Conservation (phyloP, 1,139 yeast genomes). For the Pichia sp. region DNA sequence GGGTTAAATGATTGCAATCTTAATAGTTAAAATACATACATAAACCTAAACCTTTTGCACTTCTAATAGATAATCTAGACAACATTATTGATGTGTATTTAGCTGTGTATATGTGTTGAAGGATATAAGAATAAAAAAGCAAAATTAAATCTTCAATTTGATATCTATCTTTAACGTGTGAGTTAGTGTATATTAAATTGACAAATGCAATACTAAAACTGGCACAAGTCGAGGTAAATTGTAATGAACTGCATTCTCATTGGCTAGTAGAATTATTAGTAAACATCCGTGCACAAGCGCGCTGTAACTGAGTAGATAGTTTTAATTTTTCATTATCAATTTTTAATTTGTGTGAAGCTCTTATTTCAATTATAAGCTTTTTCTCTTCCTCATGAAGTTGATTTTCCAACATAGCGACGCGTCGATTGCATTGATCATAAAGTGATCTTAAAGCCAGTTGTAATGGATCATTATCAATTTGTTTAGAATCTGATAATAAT, state of each 20-base stretch:
- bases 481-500: too few relatives aligned
- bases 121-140: not conserved
- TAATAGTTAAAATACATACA: constrained; percentile 24
- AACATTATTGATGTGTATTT: constrained; percentile 21
- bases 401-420: not conserved
- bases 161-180: too few relatives aligned
- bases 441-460: too few relatives aligned
- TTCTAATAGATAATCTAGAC: constrained; percentile 44
- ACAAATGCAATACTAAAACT: too few relatives aligned
- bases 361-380: not conserved
- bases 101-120: too few relatives aligned
- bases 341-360: not conserved
- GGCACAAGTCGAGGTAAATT: too few relatives aligned
- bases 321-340: not conserved
- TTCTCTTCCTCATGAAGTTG: not conserved
- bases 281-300: not conserved
- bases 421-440: not conserved
- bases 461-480: too few relatives aligned
- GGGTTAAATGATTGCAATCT: too few relatives aligned
- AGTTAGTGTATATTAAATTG: too few relatives aligned
- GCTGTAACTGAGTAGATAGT: not conserved
- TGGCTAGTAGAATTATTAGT: not conserved
- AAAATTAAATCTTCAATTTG: not conserved
- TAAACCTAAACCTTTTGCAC: constrained; percentile 43
- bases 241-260: not conserved